Conservation (phyloP, 106 monocot genomes). For the Platanthera zijinensis region DNA sequence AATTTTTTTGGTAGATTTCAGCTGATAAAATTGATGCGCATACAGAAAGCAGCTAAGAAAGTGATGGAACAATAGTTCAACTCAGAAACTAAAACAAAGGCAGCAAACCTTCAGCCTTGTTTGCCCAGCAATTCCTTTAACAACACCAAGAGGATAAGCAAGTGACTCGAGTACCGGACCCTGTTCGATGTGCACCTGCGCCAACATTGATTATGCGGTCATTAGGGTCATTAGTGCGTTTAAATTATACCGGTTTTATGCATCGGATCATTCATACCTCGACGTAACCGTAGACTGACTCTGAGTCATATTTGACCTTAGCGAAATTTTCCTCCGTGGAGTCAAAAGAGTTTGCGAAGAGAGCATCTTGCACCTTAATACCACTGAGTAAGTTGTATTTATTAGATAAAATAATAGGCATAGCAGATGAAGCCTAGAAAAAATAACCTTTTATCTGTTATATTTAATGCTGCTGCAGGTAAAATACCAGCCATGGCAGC, state of each 20-base stretch:
- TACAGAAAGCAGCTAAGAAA: background rate
- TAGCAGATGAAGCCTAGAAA: background rate
- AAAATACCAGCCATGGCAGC: slow-evolving; percentile 87
- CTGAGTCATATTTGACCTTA: slow-evolving; percentile 56
- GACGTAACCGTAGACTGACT: slow-evolving; percentile 69
- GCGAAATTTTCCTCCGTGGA: slow-evolving; percentile 49
- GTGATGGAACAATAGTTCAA: background rate
- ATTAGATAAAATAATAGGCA: background rate
- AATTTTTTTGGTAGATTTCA: background rate
- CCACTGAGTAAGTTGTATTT: slow-evolving; percentile 49
- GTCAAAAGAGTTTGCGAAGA: slow-evolving; percentile 50
- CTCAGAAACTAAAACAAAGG: background rate
- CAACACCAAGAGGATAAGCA: slow-evolving; percentile 72
- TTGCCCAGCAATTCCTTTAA: slow-evolving; percentile 96
- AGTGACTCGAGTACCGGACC: slow-evolving; percentile 89
- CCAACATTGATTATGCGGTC: background rate
- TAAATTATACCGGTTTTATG: background rate
- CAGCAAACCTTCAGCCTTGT: slow-evolving; percentile 68
- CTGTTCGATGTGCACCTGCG: slow-evolving; percentile 94
- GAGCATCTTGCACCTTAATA: slow-evolving; percentile 60
- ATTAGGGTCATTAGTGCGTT: background rate
- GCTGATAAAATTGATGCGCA: background rate
- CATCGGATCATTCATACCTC: slow-evolving; percentile 43
- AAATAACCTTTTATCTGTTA: slow-evolving; percentile 68
- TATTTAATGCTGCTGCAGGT: slow-evolving; percentile 41